Conservation (phyloP, 2,329 filamentous ascomycete species). For the Botryosphaeria dothidea region DNA sequence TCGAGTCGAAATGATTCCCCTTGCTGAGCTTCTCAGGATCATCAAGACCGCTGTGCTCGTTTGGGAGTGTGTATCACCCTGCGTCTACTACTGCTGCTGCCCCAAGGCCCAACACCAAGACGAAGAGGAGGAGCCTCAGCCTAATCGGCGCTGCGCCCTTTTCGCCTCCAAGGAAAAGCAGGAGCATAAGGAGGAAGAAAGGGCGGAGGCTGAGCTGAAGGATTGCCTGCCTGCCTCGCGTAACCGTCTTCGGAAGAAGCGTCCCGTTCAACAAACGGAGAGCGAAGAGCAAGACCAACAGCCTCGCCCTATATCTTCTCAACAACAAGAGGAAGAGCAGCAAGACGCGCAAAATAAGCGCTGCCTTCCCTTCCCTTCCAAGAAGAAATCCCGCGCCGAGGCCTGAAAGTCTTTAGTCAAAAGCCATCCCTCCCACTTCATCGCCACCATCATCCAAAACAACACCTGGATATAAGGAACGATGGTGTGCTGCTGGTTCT, state of each 20-base stretch:
- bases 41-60: constrained; percentile 14
- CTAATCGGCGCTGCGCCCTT: constrained; percentile 3
- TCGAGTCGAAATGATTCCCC: constrained; percentile 13
- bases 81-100: constrained; percentile 11
- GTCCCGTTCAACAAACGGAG: neutral
- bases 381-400: neutral
- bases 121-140: neutral
- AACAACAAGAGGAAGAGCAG: neutral
- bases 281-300: neutral
- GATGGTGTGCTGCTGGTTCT: constrained; percentile 12
- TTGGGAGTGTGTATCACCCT: constrained; percentile 14
- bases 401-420: neutral
- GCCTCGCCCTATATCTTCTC: neutral
- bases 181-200: neutral
- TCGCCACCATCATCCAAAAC: neutral
- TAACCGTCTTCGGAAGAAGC: neutral
- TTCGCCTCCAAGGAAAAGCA: neutral
- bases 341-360: neutral
- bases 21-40: constrained; percentile 14
- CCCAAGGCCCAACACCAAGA: neutral
- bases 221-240: neutral
- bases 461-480: neutral
- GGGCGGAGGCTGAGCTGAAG: neutral
- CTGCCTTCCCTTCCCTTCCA: neutral
- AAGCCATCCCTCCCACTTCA: neutral